Conservation (phyloP, 2,329 filamentous ascomycete genomes). For the Penicillium sp. region DNA sequence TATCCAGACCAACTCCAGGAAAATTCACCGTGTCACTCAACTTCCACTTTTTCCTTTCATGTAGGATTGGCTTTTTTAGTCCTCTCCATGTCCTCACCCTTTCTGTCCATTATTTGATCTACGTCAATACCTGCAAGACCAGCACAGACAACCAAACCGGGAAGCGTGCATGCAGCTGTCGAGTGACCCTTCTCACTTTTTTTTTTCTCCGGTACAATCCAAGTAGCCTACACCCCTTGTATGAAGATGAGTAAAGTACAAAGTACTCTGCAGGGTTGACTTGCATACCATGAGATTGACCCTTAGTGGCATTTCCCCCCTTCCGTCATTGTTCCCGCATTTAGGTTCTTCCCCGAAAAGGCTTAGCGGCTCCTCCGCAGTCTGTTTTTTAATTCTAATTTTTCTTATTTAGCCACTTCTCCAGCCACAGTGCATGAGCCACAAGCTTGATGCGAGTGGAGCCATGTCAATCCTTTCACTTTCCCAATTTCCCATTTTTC, state of each 20-base stretch:
- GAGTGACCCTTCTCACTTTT: slow-evolving; percentile 12
- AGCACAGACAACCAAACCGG: slow-evolving; percentile 21
- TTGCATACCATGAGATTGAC: slow-evolving; percentile 16
- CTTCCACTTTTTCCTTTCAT: background rate
- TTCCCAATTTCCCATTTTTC: background rate
- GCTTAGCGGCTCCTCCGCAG: slow-evolving; percentile 15
- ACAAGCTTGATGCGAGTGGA: background rate
- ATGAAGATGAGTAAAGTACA: background rate
- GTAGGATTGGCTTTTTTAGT: background rate
- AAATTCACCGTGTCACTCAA: background rate
- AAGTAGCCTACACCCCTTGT: slow-evolving; percentile 4
- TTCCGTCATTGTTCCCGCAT: slow-evolving; percentile 23
- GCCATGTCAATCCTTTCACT: background rate
- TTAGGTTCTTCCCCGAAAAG: slow-evolving; percentile 9
- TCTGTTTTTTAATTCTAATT: slow-evolving; percentile 2
- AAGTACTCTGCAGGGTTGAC: slow-evolving; percentile 18
- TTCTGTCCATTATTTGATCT: background rate
- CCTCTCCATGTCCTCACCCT: background rate
- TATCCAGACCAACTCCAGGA: slow-evolving; percentile 2
- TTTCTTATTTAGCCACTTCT: background rate
- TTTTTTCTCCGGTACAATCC: slow-evolving; percentile 9
- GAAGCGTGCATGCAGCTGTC: slow-evolving; percentile 20
- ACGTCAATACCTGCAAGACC: slow-evolving; percentile 15
- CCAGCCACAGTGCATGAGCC: slow-evolving; percentile 1
- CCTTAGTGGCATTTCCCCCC: slow-evolving; percentile 21